Percentiles rank a stretch among this genome's conserved stretches.
These are phyloP conservation scores for Pistacia vera DNA, from an alignment of 345 rosid species.

Conservation along the genomic window DNA sequence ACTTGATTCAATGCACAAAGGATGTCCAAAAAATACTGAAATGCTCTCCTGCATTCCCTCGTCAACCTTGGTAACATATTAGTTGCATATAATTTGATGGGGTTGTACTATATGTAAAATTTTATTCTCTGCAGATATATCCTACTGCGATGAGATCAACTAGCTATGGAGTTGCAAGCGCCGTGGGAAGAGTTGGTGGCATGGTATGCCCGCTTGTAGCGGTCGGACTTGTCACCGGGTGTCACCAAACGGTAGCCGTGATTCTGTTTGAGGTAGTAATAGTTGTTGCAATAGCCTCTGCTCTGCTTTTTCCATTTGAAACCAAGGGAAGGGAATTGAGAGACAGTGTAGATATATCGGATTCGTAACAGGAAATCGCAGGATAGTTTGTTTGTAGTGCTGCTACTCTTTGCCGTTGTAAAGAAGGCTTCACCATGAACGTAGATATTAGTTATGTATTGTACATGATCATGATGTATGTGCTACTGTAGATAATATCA, in stretches of 20 bases:
- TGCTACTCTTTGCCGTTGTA: background rate
- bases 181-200: slow-evolving; percentile 67
- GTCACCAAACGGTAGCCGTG: slow-evolving; percentile 52
- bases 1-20: too few relatives aligned
- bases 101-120: too few relatives aligned
- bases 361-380: background rate
- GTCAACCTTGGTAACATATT: too few relatives aligned
- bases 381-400: background rate
- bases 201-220: slow-evolving; percentile 61
- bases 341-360: slow-evolving; percentile 19
- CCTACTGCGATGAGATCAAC: slow-evolving; percentile 60
- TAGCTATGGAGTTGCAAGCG: slow-evolving; percentile 55
- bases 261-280: slow-evolving; percentile 40
- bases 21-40: too few relatives aligned
- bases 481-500: too few relatives aligned
- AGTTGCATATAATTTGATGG: too few relatives aligned
- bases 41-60: too few relatives aligned
- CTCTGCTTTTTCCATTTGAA: slow-evolving; percentile 49
- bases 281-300: slow-evolving; percentile 39
- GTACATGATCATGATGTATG: background rate
- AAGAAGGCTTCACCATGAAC: background rate
- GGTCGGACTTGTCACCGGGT: slow-evolving; percentile 47
- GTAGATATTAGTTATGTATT: background rate
- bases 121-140: slow-evolving; percentile 38
- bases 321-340: slow-evolving; percentile 53